Base-by-base conservation (phyloP, 2,329 filamentous ascomycete species). In the Stachybotrys chlorohalonatus region DNA sequence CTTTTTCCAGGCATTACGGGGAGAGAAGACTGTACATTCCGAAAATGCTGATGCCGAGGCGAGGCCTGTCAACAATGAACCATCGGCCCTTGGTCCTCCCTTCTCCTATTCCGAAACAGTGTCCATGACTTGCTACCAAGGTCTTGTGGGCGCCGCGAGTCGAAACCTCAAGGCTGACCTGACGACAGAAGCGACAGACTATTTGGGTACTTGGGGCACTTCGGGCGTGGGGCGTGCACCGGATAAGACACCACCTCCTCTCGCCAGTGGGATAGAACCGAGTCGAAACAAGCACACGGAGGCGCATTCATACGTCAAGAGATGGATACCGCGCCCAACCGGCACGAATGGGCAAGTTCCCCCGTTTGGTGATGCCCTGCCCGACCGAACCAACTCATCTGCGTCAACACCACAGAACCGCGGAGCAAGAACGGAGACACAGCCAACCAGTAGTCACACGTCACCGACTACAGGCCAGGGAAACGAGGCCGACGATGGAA, bases 401-500 rank as follows among this genome's bases (percentile, higher is more conserved):
- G 58, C 64, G 8, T 69, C 68, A 1, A 70, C 68, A 1, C 66
- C 68, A 13, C 57, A 54, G 1, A 60, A 65, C 15, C 59, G 62
- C 11, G 59, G 54, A 6, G 57, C 59, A 1, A 59, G 56, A 7
- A 60, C 60, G 5, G 63, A 59, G 36, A 60, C 61, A 5, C 49
- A 57, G 13, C 64, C 66, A 5, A 59, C 57, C 13, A 68, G 67
- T 56, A 68, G 62, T 36, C 62, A 69, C 42, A 65, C 67, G 9
- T 70, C 68, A 6, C 65, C 66, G 1, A 57, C 62, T 31, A 53
- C 59, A 30, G 68, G 63, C 7, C 64, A 69, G n/a, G 68, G 68
- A n/a, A 71, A 68, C 58, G 69, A 64, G 11, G 59, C 59, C 6
- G 69, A 71, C 53, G 70, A 72, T 54, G 71, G 71, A 45, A 60